Evolutionary conservation across 257 asterid species (phyloP).

Genomic region (Lantana camara): DNA sequence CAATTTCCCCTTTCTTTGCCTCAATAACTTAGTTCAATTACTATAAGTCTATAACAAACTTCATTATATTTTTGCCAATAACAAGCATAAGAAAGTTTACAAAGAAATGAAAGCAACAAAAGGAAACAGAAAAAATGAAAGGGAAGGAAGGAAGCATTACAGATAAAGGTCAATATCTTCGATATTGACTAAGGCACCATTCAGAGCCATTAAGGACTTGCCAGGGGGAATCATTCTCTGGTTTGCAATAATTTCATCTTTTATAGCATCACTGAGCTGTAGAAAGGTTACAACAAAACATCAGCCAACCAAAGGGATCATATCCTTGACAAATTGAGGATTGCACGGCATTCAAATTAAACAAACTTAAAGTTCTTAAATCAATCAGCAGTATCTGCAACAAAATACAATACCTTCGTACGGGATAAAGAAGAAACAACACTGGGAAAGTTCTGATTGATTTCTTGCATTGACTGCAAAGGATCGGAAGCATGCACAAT

Average conservation of each 20-base stretch:
- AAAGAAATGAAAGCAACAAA: slow-evolving; percentile 5
- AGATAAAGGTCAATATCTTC: slow-evolving; percentile 94
- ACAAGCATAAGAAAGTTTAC: neutral
- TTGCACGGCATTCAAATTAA: slow-evolving; percentile 22
- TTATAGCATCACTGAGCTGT: slow-evolving; percentile 94
- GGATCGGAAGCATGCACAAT: slow-evolving; percentile 98
- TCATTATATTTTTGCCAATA: slow-evolving; percentile 13
- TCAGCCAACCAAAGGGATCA: slow-evolving; percentile 29
- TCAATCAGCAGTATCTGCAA: slow-evolving; percentile 22
- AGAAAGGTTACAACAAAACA: slow-evolving; percentile 31
- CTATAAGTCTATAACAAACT: neutral
- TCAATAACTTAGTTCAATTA: neutral
- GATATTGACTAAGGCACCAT: slow-evolving; percentile 93
- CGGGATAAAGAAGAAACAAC: slow-evolving; percentile 95
- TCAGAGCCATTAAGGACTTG: slow-evolving; percentile 94
- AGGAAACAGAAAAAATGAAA: slow-evolving; percentile 16
- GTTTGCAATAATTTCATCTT: slow-evolving; percentile 87
- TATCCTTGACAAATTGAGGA: slow-evolving; percentile 15
- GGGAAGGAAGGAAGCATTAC: slow-evolving; percentile 60
- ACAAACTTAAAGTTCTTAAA: slow-evolving; percentile 17
- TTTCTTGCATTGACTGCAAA: slow-evolving; percentile 92
- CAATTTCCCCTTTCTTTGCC: slow-evolving; percentile 1
- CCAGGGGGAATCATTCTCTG: slow-evolving; percentile 99
- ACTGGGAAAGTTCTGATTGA: slow-evolving; percentile 92
- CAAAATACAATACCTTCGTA: slow-evolving; percentile 67